Evolutionary conservation across 208 protist genomes (phyloP), one percentile per base, ranked within the genome.

Genomic region (Acanthamoeba culbertsoni): DNA sequence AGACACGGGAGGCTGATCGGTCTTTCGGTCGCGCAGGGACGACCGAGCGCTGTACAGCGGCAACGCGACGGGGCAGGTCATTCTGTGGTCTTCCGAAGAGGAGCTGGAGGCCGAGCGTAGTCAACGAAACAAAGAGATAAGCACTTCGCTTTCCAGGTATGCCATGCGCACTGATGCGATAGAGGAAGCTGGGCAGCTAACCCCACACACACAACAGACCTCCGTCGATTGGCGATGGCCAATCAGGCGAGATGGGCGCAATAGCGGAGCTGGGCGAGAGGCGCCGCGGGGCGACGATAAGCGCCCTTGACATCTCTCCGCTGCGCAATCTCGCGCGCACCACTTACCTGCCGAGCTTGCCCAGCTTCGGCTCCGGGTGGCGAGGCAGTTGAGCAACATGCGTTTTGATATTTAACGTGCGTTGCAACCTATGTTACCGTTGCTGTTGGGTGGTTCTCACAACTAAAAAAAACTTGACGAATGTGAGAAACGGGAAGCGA

Each of bases 21-120:
- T 86, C 26, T 62, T 0, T 65, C 0, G 3, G 16, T 14, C 5
- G 8, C 16, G 45, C 79, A 89, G 55, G 43, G 79, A 89, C 37
- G 79, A 89, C 46, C 26, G 33, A 28, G 79, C 55, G 31, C 51
- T 89, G 51, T 89, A 89, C 79, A 89, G 79, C 79, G 79, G 51
- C 14, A 89, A 89, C 35, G 79, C 79, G 23, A 59, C 46, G 35
- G 79, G 79, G 14, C 46, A 65, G 51, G 55, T 89, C 23, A 68
- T 89, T 51, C 28, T 89, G 53, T 89, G 79, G 79, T 37, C 79
- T 2, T 57, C 55, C 51, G 33, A 59, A 35, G 51, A 89, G 37
- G 79, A 68, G 79, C 33, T 89, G 20, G 79, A 89, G 20, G 79
- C 79, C 53, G 55, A 89, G n/a, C 79, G 46, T 45, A 51, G 48